Percentiles rank a stretch among this genome's conserved stretches.
phyloP scores from a whole-genome alignment of 768 basidiomycete genomes.

The Tricholoma hemisulphureum region DNA sequence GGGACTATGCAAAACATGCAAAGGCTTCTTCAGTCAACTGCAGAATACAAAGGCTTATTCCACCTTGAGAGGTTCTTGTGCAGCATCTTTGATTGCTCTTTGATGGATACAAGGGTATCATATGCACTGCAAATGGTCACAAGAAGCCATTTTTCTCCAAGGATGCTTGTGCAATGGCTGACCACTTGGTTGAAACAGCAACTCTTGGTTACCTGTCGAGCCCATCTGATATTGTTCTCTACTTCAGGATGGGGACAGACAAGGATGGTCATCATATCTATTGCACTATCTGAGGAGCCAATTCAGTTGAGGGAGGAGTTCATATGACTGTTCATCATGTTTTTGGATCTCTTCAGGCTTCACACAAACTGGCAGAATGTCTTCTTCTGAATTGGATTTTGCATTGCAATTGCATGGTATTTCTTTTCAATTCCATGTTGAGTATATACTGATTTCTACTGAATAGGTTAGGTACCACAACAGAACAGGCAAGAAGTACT shows the following conservation, averaged over 20 bases:
- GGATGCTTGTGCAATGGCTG: conserved; percentile 5
- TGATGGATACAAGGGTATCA: background rate
- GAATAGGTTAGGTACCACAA: background rate
- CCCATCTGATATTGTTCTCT: conserved; percentile 14
- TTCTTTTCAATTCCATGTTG: background rate
- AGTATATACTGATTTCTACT: background rate
- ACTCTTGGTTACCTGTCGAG: conserved; percentile 18
- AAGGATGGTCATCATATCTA: conserved; percentile 15
- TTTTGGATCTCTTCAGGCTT: conserved; percentile 24
- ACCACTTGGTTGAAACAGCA: conserved; percentile 12
- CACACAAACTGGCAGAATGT: conserved; percentile 17
- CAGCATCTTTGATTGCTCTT: background rate
- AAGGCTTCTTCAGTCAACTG: background rate
- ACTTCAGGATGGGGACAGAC: conserved; percentile 11
- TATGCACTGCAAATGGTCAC: background rate
- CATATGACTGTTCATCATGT: conserved; percentile 17
- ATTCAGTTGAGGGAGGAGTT: conserved; percentile 22
- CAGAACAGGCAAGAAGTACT: background rate
- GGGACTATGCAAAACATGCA: background rate
- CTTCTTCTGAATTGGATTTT: conserved; percentile 1
- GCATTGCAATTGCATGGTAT: background rate
- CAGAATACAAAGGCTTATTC: background rate
- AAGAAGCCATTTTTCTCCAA: background rate
- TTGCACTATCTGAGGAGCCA: conserved; percentile 19
- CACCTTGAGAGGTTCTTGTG: background rate